Conservation (phyloP, 805 yeast genomes). For the Zygotorulaspora chibaensis region DNA sequence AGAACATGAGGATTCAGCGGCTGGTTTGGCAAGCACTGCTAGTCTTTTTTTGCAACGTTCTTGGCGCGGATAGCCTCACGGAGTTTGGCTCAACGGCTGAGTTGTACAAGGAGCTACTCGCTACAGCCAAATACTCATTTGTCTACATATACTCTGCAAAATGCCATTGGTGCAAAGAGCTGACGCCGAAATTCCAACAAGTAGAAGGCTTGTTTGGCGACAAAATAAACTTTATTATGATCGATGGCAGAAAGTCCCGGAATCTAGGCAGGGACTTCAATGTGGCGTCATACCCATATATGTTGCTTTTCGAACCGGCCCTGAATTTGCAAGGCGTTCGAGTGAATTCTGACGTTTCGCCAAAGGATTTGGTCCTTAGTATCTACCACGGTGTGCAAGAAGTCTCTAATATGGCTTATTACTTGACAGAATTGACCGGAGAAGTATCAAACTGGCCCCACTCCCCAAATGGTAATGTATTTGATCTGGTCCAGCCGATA, state of each 20-base stretch:
- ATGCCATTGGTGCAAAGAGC: conserved; percentile 45
- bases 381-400: conserved; percentile 37
- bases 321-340: conserved; percentile 28
- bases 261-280: conserved; percentile 39
- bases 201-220: conserved; percentile 42
- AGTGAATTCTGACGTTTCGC: not conserved
- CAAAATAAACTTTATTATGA: conserved; percentile 36
- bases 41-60: not conserved
- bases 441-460: conserved; percentile 10
- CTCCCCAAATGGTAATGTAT: not conserved
- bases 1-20: not conserved
- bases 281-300: conserved; percentile 45
- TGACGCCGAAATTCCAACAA: conserved; percentile 45
- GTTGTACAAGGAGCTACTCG: conserved; percentile 3
- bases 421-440: conserved; percentile 22
- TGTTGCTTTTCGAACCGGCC: conserved; percentile 42
- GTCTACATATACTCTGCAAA: conserved; percentile 38
- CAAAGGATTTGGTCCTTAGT: conserved; percentile 27
- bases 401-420: conserved; percentile 33
- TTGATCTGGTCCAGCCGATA: not conserved
- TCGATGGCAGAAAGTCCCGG: conserved; percentile 35
- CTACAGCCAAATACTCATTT: conserved; percentile 8
- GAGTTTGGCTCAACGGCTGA: conserved; percentile 6
- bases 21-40: not conserved
- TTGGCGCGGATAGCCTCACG: not conserved